These are phyloP conservation scores for Leccinum ponderosum DNA, from an alignment of 1,284 basidiomycete genomes.

Conservation along the genomic window DNA sequence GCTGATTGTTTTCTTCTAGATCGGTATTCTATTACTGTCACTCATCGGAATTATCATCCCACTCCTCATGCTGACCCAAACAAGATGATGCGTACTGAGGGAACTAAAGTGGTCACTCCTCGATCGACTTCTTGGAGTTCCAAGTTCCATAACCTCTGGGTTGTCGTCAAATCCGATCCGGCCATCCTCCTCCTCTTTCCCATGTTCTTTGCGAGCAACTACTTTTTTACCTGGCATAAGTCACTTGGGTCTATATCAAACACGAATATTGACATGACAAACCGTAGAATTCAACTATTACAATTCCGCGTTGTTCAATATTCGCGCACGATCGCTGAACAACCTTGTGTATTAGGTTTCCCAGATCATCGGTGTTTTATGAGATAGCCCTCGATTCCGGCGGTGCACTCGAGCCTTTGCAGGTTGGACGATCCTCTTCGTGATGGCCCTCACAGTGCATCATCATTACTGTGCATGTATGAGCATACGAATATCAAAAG, in stretches of 20 bases:
- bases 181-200: conserved; percentile 38
- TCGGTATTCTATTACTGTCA: conserved; percentile 37
- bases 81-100: conserved; percentile 39
- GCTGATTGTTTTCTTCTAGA: conserved; percentile 13
- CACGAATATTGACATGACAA: background rate
- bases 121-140: conserved; percentile 38
- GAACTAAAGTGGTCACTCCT: conserved; percentile 32
- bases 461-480: conserved; percentile 22
- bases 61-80: conserved; percentile 37
- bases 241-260: background rate
- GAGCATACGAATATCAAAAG: conserved; percentile 54
- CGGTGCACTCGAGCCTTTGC: conserved; percentile 48
- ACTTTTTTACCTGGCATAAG: conserved; percentile 41
- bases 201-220: conserved; percentile 39
- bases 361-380: conserved; percentile 39
- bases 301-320: conserved; percentile 40
- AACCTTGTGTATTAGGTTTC: conserved; percentile 40
- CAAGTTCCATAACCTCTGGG: conserved; percentile 35
- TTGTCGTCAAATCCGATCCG: conserved; percentile 36
- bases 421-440: conserved; percentile 46
- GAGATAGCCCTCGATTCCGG: conserved; percentile 42
- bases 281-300: conserved; percentile 38
- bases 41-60: conserved; percentile 35
- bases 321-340: conserved; percentile 38
- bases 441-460: conserved; percentile 50